A percentile compares a stretch with the other conserved stretches of the same genome.
Evolutionary conservation across 768 basidiomycete species (phyloP).

Genomic region (Boletus tomentosulus): DNA sequence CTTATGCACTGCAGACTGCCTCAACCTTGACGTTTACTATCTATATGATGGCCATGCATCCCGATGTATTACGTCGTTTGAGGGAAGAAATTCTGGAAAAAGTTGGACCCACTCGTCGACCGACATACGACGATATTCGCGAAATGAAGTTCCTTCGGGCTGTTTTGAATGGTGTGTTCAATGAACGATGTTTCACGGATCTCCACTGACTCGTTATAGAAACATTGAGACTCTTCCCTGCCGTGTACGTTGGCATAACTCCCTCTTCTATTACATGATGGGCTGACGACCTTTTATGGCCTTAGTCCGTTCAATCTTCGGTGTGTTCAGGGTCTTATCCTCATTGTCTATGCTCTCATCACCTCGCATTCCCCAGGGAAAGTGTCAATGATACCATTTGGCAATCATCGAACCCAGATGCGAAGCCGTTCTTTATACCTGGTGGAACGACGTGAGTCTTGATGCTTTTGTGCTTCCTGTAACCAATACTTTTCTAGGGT

Average conservation of each 20-base stretch:
- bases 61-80: conserved; percentile 36
- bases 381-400: conserved; percentile 23
- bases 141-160: conserved; percentile 43
- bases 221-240: conserved; percentile 32
- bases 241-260: conserved; percentile 21
- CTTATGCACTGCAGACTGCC: conserved; percentile 35
- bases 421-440: conserved; percentile 30
- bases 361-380: conserved; percentile 8
- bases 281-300: neutral
- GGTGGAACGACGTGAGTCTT: conserved; percentile 17
- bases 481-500: conserved; percentile 13
- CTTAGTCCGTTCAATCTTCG: conserved; percentile 34
- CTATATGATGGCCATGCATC: conserved; percentile 46
- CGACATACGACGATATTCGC: conserved; percentile 39
- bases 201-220: conserved; percentile 15
- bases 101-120: conserved; percentile 34
- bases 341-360: neutral
- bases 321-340: conserved; percentile 9
- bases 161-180: conserved; percentile 39
- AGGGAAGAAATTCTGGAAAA: conserved; percentile 40
- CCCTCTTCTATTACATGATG: neutral
- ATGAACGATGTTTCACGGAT: neutral
- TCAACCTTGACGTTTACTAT: conserved; percentile 40
- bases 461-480: neutral
- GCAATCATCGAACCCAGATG: conserved; percentile 17